Evolutionary conservation across 2,329 filamentous ascomycete species (phyloP), one percentile per base, ranked within the genome.

Genomic region (Magnaporthiopsis poae): DNA sequence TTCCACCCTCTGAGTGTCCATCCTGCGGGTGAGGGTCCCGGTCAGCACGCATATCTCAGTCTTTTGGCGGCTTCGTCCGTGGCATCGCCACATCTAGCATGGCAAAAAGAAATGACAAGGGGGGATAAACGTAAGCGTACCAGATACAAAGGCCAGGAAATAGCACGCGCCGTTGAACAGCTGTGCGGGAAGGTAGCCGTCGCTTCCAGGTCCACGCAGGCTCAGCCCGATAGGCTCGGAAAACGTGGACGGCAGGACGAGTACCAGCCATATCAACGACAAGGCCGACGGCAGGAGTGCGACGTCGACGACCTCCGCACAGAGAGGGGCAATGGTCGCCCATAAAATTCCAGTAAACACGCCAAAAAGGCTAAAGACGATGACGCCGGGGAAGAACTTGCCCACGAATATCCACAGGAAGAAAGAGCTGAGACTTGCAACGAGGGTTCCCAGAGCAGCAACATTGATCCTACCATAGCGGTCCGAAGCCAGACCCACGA

Each of bases 401-500:
- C 85, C 84, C 1, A 89, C 89, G 68, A 87, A 86, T 66, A 87
- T 86, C 91, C 91, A 94, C 46, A 94, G 81, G 27, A 88, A 83
- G 61, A 94, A 81, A 56, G 85, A 84, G 52, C 90, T 84, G 1
- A 92, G 68, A 8, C 85, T 88, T 1, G 84, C 84, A 2, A 88
- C 73, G 46, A 90, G 83, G 0, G 89, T 91, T 74, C 87, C 86
- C 0, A 84, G 73, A 2, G 79, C 82, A 0, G 89, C 88, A 77
- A 92, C 87, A 72, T 94, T 93, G 70, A 94, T 83, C 13, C 90
- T 82, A 0, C 91, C 90, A 9, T 88, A 81, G 1, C 76, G 78
- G 74, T 94, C 91, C 67, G 86, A 90, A 67, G 88, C 88, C 67
- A 90, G 86, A 0, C 90, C 91, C 61, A 94, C 88, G 0, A 88